phyloP scores from a whole-genome alignment of 345 rosid species.

The Salix caprea region DNA sequence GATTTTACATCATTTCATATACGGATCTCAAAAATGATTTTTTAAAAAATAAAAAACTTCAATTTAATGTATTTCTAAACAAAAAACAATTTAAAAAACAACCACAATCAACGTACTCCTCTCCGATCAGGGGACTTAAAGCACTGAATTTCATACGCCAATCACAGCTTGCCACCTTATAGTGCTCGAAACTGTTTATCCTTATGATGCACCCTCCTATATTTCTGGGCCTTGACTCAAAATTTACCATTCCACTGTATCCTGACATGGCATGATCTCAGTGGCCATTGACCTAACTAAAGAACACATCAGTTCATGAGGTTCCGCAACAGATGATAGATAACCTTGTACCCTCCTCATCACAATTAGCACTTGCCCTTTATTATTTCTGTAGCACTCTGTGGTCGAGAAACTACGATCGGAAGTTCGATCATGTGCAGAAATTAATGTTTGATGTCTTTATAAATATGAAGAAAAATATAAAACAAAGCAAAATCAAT shows the following conservation, averaged over 20 bases:
- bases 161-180: not conserved
- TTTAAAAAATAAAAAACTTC: too few relatives aligned
- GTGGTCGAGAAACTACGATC: not conserved
- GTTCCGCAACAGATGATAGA: not conserved
- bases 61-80: too few relatives aligned
- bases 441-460: not conserved
- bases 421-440: not conserved
- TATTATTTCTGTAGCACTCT: not conserved
- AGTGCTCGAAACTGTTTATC: not conserved
- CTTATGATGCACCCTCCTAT: not conserved
- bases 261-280: not conserved
- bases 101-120: not conserved
- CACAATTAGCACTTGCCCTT: not conserved
- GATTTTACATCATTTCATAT: too few relatives aligned
- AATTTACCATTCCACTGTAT: too few relatives aligned
- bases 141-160: constrained; percentile 12
- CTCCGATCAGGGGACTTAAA: constrained; percentile 6
- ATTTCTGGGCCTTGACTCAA: not conserved
- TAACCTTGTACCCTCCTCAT: not conserved
- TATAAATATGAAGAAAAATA: not conserved
- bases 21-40: too few relatives aligned
- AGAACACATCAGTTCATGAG: not conserved
- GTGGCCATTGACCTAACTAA: not conserved
- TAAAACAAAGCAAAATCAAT: not conserved
- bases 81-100: too few relatives aligned